A percentile compares a stretch with the other conserved stretches of the same genome.
phyloP scores from a whole-genome alignment of 441 rosid genomes.

The Euphorbia corollata region DNA sequence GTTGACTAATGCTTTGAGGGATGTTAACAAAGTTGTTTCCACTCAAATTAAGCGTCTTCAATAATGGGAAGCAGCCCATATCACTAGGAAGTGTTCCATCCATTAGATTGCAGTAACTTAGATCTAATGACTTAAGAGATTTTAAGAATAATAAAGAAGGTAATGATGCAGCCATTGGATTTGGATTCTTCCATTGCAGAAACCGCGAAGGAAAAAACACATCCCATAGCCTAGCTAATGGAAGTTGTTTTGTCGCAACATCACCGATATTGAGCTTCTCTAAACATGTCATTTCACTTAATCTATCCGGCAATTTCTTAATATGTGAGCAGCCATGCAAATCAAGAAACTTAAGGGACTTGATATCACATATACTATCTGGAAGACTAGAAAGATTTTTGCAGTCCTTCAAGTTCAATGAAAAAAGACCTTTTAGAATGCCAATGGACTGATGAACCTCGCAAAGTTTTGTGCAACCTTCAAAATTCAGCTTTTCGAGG shows the following conservation, averaged over 20 bases:
- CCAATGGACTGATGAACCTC: slow-evolving; percentile 12
- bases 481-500: slow-evolving; percentile 15
- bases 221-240: slow-evolving; percentile 3
- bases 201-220: neutral
- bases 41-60: slow-evolving; percentile 2
- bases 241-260: slow-evolving; percentile 14
- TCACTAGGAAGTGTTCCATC: slow-evolving; percentile 14
- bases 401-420: slow-evolving; percentile 15
- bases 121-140: slow-evolving; percentile 5
- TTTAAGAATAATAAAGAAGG: neutral
- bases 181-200: neutral
- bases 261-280: slow-evolving; percentile 18
- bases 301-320: slow-evolving; percentile 4
- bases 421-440: neutral
- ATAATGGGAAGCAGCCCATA: slow-evolving; percentile 7
- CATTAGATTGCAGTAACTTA: slow-evolving; percentile 16
- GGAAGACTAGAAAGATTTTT: slow-evolving; percentile 14
- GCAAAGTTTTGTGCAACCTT: neutral
- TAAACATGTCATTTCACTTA: slow-evolving; percentile 7
- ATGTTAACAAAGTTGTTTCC: slow-evolving; percentile 2
- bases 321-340: slow-evolving; percentile 11
- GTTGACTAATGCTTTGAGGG: slow-evolving; percentile 3
- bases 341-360: slow-evolving; percentile 5
- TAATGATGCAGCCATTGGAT: neutral
- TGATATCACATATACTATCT: neutral